Base-by-base conservation (phyloP, 306 rosid genomes). In the Pterocarpus macrocarpus region DNA sequence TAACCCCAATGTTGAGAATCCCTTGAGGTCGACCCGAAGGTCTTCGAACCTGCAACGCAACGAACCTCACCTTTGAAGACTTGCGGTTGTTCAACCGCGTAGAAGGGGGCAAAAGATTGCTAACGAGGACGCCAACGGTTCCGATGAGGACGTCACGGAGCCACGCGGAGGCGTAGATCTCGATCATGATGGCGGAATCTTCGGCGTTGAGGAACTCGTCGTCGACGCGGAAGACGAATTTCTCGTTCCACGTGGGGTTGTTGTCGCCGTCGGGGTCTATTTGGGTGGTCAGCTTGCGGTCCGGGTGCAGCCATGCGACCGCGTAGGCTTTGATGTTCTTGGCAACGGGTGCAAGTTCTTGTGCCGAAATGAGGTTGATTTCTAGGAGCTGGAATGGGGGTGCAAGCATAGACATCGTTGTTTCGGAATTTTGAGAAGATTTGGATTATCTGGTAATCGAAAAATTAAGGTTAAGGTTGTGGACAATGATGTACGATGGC, bases 1-100 rank as follows among this genome's bases (percentile, higher is more conserved):
- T 82, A 10, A 88, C 87, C 0, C 96, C 94, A 6, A 90, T 70
- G 69, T 88, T 91, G 34, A 94, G 90, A 34, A 88, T 85, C 34
- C 97, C 97, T 38, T 90, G 90, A 0, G 93, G 89, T 0, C 97
- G 92, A 22, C 98, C 98, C 0, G 94, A 94, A 0, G 97, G 94
- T 0, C 97, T 90, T 4, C 91, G 92, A 15, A 94, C 78, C 86
- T 94, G 96, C 4, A 94, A 75, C 2, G 94, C 88, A 7, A 90
- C 68, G 76, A 87, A 87, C 3, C 92, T 65, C 63, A 84, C 62
- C 69, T 86, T 87, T 6, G 85, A 84, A 1, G 89, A 81, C 69
- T 79, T 88, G 3, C 85, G 85, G 63, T 62, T 76, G 44, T 6
- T 41, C 0, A 71, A 15, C 0, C 61, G 43, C 0, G 69, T 4